Percentiles rank a stretch among this genome's conserved stretches.
Conservation (phyloP, 139 green algal genomes). For the Asterochloris sp. region DNA sequence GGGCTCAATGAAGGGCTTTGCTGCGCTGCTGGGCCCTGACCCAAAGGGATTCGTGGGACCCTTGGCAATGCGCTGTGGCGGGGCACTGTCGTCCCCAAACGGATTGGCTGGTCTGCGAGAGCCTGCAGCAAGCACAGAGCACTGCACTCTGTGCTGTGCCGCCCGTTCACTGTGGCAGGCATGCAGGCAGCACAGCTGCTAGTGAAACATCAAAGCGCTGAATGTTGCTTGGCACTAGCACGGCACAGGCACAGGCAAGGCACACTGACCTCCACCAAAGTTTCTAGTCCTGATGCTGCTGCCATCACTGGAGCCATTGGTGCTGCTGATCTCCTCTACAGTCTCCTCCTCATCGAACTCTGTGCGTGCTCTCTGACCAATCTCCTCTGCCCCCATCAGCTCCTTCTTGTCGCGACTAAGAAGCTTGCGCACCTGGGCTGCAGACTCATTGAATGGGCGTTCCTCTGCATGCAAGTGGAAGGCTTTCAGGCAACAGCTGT, state of each 20-base stretch:
- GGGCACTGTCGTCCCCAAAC: too few relatives aligned
- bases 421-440: constrained; percentile 66
- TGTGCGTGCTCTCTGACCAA: constrained; percentile 26
- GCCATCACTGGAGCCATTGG: not conserved
- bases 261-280: constrained; percentile 10
- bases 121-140: too few relatives aligned
- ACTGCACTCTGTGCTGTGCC: too few relatives aligned
- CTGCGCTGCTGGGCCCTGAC: constrained; percentile 17
- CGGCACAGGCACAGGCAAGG: too few relatives aligned
- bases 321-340: not conserved
- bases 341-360: constrained; percentile 23
- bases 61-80: not conserved
- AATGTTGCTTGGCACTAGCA: too few relatives aligned
- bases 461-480: not conserved
- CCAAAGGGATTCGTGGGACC: constrained; percentile 5
- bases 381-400: constrained; percentile 50
- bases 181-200: too few relatives aligned
- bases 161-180: too few relatives aligned
- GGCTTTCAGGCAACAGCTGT: too few relatives aligned
- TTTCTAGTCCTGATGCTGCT: constrained; percentile 2
- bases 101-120: too few relatives aligned
- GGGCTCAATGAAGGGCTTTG: constrained; percentile 59
- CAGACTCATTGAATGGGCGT: constrained; percentile 51
- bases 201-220: too few relatives aligned
- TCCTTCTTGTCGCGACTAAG: constrained; percentile 73